These are phyloP conservation scores for Mycena metata DNA, from an alignment of 768 basidiomycete genomes.

Conservation along the genomic window DNA sequence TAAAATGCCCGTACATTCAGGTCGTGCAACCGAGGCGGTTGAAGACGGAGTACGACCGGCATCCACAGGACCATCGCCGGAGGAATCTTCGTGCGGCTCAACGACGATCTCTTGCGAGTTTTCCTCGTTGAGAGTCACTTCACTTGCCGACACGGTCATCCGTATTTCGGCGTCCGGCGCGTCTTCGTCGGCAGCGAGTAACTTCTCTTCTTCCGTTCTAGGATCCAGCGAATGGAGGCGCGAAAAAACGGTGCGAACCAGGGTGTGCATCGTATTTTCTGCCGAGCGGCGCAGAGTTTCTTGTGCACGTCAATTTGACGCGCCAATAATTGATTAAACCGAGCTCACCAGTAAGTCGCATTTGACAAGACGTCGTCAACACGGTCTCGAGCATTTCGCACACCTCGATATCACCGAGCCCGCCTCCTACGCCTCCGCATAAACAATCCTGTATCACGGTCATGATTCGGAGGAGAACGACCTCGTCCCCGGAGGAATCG, in stretches of 20 bases:
- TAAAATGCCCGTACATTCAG: slow-evolving; percentile 55
- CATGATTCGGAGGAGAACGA: slow-evolving; percentile 93
- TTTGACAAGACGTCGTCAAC: slow-evolving; percentile 95
- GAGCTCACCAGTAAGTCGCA: slow-evolving; percentile 90
- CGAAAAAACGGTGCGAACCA: slow-evolving; percentile 86
- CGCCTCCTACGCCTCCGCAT: slow-evolving; percentile 74
- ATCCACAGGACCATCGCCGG: slow-evolving; percentile 30
- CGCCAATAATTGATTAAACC: background rate
- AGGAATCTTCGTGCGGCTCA: slow-evolving; percentile 26
- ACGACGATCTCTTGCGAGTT: slow-evolving; percentile 39
- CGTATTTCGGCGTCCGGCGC: slow-evolving; percentile 68
- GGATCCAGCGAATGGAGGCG: slow-evolving; percentile 80
- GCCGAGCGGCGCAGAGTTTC: slow-evolving; percentile 90
- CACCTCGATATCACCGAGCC: slow-evolving; percentile 91
- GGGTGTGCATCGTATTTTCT: slow-evolving; percentile 89
- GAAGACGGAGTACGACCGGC: slow-evolving; percentile 42
- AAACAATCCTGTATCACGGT: slow-evolving; percentile 89
- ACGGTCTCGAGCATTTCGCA: slow-evolving; percentile 99
- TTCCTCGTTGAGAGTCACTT: slow-evolving; percentile 42
- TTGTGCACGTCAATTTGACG: slow-evolving; percentile 47
- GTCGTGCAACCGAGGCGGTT: slow-evolving; percentile 48
- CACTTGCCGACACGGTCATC: slow-evolving; percentile 66
- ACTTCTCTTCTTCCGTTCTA: slow-evolving; percentile 74
- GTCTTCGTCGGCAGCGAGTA: slow-evolving; percentile 65
- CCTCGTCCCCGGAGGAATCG: slow-evolving; percentile 97